Base-by-base conservation (phyloP, 139 green algal genomes). In the Dunaliella primolecta region DNA sequence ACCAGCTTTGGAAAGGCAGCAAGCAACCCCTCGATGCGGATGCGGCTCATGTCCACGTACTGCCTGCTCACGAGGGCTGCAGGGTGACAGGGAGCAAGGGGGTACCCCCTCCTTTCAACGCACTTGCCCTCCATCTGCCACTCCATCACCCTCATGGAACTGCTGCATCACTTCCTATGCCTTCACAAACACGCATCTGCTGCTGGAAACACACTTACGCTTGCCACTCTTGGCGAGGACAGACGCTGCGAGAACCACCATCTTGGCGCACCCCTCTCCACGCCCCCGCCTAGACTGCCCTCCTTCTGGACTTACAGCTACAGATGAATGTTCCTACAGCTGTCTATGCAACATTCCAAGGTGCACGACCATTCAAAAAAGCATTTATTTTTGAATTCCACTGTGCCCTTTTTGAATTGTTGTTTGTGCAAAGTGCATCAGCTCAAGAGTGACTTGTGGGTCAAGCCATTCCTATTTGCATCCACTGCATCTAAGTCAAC, bases 1-100 rank as follows among this genome's bases (percentile, higher is more conserved):
- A 99, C 93, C 46, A 99, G 94, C 90, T 99, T 99, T 33, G 97
- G 97, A 83, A 99, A 99, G 0, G 97, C 97, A 46, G 97, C 96
- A 27, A 99, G 91, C 38, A 99, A 92, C 1, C 97, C 97, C 89
- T 99, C 97, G 84, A 99, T 98, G 32, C 97, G 92, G 46, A 99
- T 97, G 27, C 97, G 92, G 83, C 92, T 97, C 97, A 99, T 99
- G 46, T 99, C 96, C 82, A 98, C 94, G 88, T 98, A 99, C 91
- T 99, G 97, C 15, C 97, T 92, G 0, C 95, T 98, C 34, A 99
- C 94, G 81, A 99, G 91, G 2, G 96, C 97, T 99, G 95, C 91
- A 91, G 25, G 24, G 74, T 2, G 33, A 71, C n/a, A n/a, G n/a
- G n/a, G n/a, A n/a, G n/a, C n/a, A n/a, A n/a, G n/a, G n/a, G n/a